These are phyloP conservation scores for Pestalotiopsis sp. DNA, from an alignment of 2,329 filamentous ascomycete genomes.

Conservation along the genomic window DNA sequence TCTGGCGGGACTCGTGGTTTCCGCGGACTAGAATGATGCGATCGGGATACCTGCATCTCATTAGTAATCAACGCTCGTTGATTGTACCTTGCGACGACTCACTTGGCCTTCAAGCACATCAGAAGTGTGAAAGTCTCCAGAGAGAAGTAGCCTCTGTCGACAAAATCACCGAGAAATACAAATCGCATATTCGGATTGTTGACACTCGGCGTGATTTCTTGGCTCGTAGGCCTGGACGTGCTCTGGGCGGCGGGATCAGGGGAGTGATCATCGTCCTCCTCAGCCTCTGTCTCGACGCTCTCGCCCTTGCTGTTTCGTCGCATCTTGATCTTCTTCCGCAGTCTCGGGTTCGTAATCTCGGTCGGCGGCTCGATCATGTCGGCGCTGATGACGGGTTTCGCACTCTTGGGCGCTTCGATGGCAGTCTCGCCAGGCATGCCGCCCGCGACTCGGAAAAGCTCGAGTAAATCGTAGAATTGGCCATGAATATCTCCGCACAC, in stretches of 20 bases:
- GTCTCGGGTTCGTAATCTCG: constrained; percentile 84
- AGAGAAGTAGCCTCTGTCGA: constrained; percentile 96
- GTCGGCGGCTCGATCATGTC: constrained; percentile 90
- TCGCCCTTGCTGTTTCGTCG: constrained; percentile 53
- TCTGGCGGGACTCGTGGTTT: constrained; percentile 96
- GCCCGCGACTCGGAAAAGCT: constrained; percentile 94
- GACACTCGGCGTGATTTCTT: constrained; percentile 21
- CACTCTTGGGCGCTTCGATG: constrained; percentile 68
- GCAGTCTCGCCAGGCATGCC: constrained; percentile 90
- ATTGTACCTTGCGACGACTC: constrained; percentile 22
- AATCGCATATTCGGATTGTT: constrained; percentile 55
- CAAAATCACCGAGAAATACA: constrained; percentile 82
- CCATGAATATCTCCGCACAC: constrained; percentile 98
- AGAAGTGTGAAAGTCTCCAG: constrained; percentile 97
- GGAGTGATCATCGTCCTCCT: constrained; percentile 43
- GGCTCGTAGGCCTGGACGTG: constrained; percentile 31
- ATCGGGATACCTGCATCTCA: constrained; percentile 77
- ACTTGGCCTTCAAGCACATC: constrained; percentile 86
- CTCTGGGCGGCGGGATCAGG: neutral
- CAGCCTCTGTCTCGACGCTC: constrained; percentile 49
- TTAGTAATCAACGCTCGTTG: constrained; percentile 14
- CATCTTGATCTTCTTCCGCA: constrained; percentile 81
- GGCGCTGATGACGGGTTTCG: constrained; percentile 79
- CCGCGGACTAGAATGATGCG: constrained; percentile 95
- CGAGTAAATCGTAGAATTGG: constrained; percentile 96